Evolutionary conservation across 148 eudicot species (phyloP).

Genomic region (Rhododendron henanense): DNA sequence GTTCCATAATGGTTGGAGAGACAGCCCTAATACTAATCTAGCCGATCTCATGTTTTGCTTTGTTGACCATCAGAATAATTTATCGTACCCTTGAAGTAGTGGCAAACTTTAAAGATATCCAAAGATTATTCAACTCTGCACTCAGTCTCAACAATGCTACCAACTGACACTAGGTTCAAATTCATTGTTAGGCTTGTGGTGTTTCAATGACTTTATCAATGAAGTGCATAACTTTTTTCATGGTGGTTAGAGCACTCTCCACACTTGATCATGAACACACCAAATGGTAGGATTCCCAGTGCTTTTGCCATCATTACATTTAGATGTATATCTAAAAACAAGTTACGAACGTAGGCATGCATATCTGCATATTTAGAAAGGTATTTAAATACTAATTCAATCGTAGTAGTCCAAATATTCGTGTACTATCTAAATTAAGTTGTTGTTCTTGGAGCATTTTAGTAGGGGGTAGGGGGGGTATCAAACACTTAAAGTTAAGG

Average conservation of each 20-base stretch:
- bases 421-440: background rate
- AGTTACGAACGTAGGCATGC: background rate
- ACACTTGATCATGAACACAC: background rate
- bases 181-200: background rate
- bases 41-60: background rate
- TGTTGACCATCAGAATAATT: background rate
- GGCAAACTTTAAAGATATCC: background rate
- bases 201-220: background rate
- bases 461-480: background rate
- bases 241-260: slow-evolving; percentile 7
- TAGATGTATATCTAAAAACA: background rate
- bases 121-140: background rate
- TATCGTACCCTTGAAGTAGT: background rate
- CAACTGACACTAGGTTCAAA: background rate
- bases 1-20: background rate
- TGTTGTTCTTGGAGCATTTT: background rate
- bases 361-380: background rate
- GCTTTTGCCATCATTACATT: background rate
- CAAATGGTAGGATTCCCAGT: background rate
- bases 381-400: background rate
- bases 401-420: background rate
- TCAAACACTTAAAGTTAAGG: background rate
- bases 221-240: slow-evolving; percentile 3
- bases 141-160: background rate
- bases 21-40: background rate